A percentile compares a stretch with the other conserved stretches of the same genome.
phyloP scores from a whole-genome alignment of 257 asterid species.

The Thymus quinquecostatus region DNA sequence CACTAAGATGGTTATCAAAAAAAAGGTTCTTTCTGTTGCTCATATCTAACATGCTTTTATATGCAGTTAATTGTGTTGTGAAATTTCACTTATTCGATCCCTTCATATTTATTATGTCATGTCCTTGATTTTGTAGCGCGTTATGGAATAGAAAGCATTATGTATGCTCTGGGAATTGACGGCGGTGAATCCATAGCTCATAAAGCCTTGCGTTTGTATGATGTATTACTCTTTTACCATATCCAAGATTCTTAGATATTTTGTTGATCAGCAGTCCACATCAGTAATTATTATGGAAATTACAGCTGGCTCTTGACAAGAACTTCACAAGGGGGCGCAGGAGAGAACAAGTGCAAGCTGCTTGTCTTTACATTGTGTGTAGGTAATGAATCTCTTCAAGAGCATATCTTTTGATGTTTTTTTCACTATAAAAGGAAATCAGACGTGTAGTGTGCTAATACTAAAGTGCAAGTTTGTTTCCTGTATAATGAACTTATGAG shows the following conservation, averaged over 20 bases:
- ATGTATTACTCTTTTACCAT: slow-evolving; percentile 40
- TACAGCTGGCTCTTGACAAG: slow-evolving; percentile 72
- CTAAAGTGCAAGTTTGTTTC: not conserved
- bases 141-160: slow-evolving; percentile 45
- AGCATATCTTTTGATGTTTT: not conserved
- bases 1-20: slow-evolving; percentile 14
- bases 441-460: not conserved
- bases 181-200: slow-evolving; percentile 67
- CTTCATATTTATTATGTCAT: slow-evolving; percentile 5
- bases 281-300: slow-evolving; percentile 23
- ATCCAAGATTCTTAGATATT: slow-evolving; percentile 18
- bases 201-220: slow-evolving; percentile 52
- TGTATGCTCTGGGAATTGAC: slow-evolving; percentile 55
- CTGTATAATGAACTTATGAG: slow-evolving; percentile 6
- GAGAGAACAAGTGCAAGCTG: slow-evolving; percentile 80
- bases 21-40: not conserved
- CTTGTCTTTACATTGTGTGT: slow-evolving; percentile 84
- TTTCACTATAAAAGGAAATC: slow-evolving; percentile 5
- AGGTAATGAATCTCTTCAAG: slow-evolving; percentile 51
- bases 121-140: slow-evolving; percentile 48
- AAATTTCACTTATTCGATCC: slow-evolving; percentile 1
- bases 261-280: slow-evolving; percentile 15
- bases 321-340: slow-evolving; percentile 88
- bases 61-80: not conserved
- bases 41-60: slow-evolving; percentile 15